phyloP scores from a whole-genome alignment of 768 basidiomycete species.

The Galerina marginata region DNA sequence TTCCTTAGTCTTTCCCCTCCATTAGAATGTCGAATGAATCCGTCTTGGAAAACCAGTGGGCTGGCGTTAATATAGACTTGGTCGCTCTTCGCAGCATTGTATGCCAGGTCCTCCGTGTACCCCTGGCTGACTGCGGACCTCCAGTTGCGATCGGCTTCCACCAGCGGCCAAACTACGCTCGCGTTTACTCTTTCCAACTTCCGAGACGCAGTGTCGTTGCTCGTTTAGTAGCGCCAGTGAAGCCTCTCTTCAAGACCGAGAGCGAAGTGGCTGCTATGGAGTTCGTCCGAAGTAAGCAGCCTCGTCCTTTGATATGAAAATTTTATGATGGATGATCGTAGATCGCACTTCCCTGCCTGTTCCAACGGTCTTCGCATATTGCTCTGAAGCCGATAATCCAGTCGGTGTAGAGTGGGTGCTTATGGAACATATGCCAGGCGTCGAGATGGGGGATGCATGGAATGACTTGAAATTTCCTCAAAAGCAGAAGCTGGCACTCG shows the following conservation, averaged over 20 bases:
- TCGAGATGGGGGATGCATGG: constrained; percentile 14
- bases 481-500: constrained; percentile 15
- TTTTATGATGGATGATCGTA: neutral
- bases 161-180: constrained; percentile 16
- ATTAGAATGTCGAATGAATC: too few relatives aligned
- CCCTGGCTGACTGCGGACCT: constrained; percentile 20
- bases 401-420: constrained; percentile 23
- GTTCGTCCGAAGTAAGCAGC: constrained; percentile 21
- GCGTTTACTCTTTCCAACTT: constrained; percentile 23
- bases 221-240: constrained; percentile 22
- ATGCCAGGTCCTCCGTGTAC: constrained; percentile 17
- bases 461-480: constrained; percentile 1
- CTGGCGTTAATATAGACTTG: constrained; percentile 16
- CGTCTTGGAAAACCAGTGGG: constrained; percentile 17
- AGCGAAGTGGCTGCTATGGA: constrained; percentile 25
- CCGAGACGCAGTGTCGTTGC: constrained; percentile 18
- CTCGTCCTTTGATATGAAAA: neutral
- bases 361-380: constrained; percentile 18
- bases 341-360: constrained; percentile 16
- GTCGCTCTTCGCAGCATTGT: constrained; percentile 17
- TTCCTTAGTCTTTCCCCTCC: too few relatives aligned
- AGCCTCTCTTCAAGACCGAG: constrained; percentile 25
- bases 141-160: constrained; percentile 12
- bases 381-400: constrained; percentile 20
- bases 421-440: constrained; percentile 21